Evolutionary conservation across 2,329 filamentous ascomycete genomes (phyloP), one percentile per base, ranked within the genome.

Genomic region (Sarocladium kiliense): DNA sequence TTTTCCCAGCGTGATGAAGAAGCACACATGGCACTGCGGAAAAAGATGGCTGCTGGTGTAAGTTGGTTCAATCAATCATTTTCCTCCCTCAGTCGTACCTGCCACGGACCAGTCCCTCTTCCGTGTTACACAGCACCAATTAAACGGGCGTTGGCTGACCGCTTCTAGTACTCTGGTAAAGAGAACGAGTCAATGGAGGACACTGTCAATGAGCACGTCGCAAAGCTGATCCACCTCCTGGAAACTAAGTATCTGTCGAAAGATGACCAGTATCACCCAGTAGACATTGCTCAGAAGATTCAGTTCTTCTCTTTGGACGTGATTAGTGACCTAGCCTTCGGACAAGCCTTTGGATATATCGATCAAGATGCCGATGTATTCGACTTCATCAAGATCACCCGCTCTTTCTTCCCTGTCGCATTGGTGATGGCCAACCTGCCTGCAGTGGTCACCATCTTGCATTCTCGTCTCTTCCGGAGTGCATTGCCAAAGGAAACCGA

Each of bases 281-380:
- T 81, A 64, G 78, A 83, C 60, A 62, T 82, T 36, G 74, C 72
- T 78, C 53, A 74, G 71, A 78, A 79, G 57, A 71, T 74, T 2
- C 77, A 80, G 41, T 82, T 72, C 66, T 77, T 83, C 55, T 80
- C 79, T 0, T 66, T 84, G 3, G 81, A 84, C 56, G 74, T 81
- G 37, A 80, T 85, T 58, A 78, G 74, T 32, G 73, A 75, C 42
- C 63, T 84, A 3, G 77, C 76, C 0, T 77, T 82, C 44, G 80
- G 80, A 11, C 61, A 76, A 51, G 63, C 72, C 0, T 79, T 81
- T 57, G 78, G 78, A 12, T 77, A 76, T 58, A 60, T 81, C 1
- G 70, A 71, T n/a, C 61, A 68, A 4, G 75, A 82, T 59, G 63
- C 67, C 3, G 78, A 81, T 57, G 68, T 75, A 0, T 76, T 75